Base-by-base conservation (phyloP, 2,329 filamentous ascomycete genomes). In the Ascochyta pisi region DNA sequence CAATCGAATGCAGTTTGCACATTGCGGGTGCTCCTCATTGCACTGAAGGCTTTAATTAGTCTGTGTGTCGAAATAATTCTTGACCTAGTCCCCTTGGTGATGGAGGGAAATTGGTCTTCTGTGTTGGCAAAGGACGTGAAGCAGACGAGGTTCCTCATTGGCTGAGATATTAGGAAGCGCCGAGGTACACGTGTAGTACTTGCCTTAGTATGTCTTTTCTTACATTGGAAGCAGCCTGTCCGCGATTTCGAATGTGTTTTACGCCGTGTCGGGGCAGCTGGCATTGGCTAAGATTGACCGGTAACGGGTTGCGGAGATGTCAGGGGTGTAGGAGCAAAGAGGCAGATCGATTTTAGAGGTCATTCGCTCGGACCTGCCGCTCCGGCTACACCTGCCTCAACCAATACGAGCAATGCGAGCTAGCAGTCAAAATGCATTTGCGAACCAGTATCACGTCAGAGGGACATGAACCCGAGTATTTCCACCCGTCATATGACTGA, bases 191-290 rank as follows among this genome's bases (percentile, higher is more conserved):
- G 5, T 22, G 23, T 24, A 39, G 26, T 13, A 59, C 63, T 33
- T 63, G 65, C 70, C 64, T 73, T 73, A 13, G 67, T 69, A 44
- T 73, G 70, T 13, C 69, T 61, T 41, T 71, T 65, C 55, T 73
- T 73, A 58, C 70, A 73, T 47, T 67, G 65, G 15, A 65, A 56
- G 54, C 70, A 73, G 19, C 70, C 70, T 33, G 62, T 70, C n/a
- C 69, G 67, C 22, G 68, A 71, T 50, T 73, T 73, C 3, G 64
- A 68, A 38, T 73, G 70, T 9, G 70, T 66, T 31, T 73, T 73
- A 9, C 70, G 65, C 45, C 65, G 70, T 41, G 57, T 52, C 35
- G 54, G 54, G 24, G 35, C 34, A 16, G 22, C 39, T 49, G 54
- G 46, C 54, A 57, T 57, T 56, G 53, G 38, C 41, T 40, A 15